phyloP scores from a whole-genome alignment of 495 filamentous ascomycete species.

The Trichoderma erinaceum region DNA sequence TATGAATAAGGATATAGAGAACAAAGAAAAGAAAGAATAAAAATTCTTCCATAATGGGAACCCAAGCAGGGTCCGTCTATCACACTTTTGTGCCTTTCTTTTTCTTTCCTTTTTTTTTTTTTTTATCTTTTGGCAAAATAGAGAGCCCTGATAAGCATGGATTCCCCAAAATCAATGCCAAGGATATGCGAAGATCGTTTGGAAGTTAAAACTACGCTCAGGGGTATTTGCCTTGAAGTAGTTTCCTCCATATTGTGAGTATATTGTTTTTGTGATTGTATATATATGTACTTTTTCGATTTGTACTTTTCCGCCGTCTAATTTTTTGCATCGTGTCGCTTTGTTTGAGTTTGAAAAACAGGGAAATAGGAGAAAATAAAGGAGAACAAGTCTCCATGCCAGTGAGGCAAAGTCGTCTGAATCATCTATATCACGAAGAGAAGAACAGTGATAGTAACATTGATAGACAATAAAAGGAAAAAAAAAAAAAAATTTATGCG shows the following conservation, averaged over 20 bases:
- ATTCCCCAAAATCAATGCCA: background rate
- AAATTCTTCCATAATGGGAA: background rate
- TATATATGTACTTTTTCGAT: background rate
- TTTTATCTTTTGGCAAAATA: background rate
- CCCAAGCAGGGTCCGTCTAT: background rate
- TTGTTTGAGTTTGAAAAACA: background rate
- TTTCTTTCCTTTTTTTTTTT: background rate
- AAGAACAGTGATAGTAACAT: background rate
- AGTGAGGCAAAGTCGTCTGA: constrained; percentile 1
- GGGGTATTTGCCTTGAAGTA: background rate
- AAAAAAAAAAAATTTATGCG: background rate
- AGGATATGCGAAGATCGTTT: background rate
- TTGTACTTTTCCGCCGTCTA: background rate
- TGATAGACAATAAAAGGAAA: background rate
- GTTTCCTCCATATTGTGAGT: background rate
- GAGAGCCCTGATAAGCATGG: background rate
- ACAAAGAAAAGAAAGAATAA: too few relatives aligned
- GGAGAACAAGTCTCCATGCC: background rate
- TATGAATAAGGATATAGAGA: background rate
- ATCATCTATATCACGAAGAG: background rate
- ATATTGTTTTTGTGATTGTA: background rate
- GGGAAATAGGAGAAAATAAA: background rate
- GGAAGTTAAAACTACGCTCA: background rate
- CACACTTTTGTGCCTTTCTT: background rate
- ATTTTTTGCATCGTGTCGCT: background rate